Percentiles rank a stretch among this genome's conserved stretches.
These are phyloP conservation scores for Saccharomycopsis javanensis DNA, from an alignment of 805 yeast genomes.

Conservation along the genomic window DNA sequence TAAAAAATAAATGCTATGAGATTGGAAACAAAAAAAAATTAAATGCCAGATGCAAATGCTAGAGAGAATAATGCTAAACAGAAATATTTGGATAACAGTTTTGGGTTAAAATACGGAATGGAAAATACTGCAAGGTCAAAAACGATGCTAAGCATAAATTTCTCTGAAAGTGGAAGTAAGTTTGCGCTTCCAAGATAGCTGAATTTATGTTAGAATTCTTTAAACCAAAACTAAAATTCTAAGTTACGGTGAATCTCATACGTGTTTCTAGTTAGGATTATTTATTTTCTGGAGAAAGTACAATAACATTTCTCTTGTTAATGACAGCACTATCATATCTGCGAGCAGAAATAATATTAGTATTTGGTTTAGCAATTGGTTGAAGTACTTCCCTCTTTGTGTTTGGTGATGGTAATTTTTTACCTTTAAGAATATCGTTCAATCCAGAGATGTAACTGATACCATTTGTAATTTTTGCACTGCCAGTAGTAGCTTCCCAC, in stretches of 20 bases:
- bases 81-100: too few relatives aligned
- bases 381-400: background rate
- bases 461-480: constrained; percentile 1
- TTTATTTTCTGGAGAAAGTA: background rate
- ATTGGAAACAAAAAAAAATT: too few relatives aligned
- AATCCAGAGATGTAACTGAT: constrained; percentile 14
- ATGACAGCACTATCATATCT: background rate
- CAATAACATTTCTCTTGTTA: background rate
- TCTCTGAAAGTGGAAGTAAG: too few relatives aligned
- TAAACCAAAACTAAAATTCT: too few relatives aligned
- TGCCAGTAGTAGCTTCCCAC: constrained; percentile 16
- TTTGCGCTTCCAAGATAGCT: too few relatives aligned
- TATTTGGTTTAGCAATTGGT: background rate
- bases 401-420: constrained; percentile 1
- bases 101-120: too few relatives aligned
- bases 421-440: constrained; percentile 9
- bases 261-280: too few relatives aligned
- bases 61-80: background rate
- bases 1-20: too few relatives aligned
- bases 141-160: too few relatives aligned
- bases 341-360: background rate
- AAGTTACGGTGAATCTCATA: too few relatives aligned
- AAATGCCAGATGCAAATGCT: background rate
- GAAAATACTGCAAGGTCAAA: background rate
- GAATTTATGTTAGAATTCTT: too few relatives aligned